phyloP scores from a whole-genome alignment of 2,329 filamentous ascomycete species.

The Fusarium oxysporum region DNA sequence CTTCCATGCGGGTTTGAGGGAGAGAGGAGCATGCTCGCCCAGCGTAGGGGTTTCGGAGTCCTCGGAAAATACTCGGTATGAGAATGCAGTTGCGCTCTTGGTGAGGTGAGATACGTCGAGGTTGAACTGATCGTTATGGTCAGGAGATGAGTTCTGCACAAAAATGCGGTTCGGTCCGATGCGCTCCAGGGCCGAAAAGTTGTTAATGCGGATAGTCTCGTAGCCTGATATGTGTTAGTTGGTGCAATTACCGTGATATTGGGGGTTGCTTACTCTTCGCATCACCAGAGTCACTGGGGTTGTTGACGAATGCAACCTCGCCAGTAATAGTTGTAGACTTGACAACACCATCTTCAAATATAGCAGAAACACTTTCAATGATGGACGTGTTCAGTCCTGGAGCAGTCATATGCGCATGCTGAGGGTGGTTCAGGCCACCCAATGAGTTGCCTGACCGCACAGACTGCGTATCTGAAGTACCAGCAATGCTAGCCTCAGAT shows the following conservation, averaged over 20 bases:
- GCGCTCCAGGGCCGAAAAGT: constrained; percentile 88
- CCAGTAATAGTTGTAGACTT: constrained; percentile 82
- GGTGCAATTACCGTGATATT: too few species aligned
- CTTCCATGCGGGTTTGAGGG: constrained; percentile 84
- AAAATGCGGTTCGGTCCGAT: constrained; percentile 95
- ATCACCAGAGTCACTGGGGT: constrained; percentile 62
- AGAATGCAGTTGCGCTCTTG: constrained; percentile 85
- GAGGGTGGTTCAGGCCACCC: constrained; percentile 73
- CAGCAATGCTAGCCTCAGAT: constrained; percentile 70
- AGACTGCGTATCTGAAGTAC: constrained; percentile 86
- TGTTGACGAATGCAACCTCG: constrained; percentile 90
- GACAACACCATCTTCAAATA: constrained; percentile 79
- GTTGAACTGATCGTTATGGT: constrained; percentile 82
- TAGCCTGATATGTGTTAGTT: constrained; percentile 53
- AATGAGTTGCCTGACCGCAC: constrained; percentile 89
- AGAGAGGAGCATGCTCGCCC: constrained; percentile 74
- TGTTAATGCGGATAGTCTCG: constrained; percentile 84
- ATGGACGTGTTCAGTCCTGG: constrained; percentile 89
- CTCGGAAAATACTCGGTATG: constrained; percentile 86
- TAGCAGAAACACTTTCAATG: constrained; percentile 89
- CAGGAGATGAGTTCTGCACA: constrained; percentile 73
- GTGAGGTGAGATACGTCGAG: constrained; percentile 79
- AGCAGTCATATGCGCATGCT: constrained; percentile 83
- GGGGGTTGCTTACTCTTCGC: constrained; percentile 58
- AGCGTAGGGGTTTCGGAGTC: constrained; percentile 59